Percentiles rank a stretch among this genome's conserved stretches.
Evolutionary conservation across 2,329 filamentous ascomycete genomes (phyloP).

Genomic region (Cytospora paraplurivora): DNA sequence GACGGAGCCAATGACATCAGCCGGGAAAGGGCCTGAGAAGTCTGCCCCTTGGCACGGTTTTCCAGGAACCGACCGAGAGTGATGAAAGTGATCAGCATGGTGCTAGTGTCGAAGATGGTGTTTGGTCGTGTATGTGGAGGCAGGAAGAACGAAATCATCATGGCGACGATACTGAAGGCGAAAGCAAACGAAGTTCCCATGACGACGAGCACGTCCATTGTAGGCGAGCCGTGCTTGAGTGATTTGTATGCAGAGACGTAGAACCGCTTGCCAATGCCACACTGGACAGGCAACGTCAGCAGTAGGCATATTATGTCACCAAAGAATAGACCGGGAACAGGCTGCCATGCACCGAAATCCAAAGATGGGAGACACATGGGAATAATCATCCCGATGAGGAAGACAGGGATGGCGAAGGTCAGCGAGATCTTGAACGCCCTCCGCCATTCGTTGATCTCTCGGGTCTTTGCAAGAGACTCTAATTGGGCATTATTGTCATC

Average conservation of each 20-base stretch:
- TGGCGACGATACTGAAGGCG: constrained; percentile 88
- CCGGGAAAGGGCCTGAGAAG: constrained; percentile 86
- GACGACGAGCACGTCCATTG: constrained; percentile 96
- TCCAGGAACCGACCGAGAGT: constrained; percentile 88
- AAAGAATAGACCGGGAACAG: constrained; percentile 78
- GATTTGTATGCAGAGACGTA: constrained; percentile 94
- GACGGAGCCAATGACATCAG: constrained; percentile 96
- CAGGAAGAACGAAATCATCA: constrained; percentile 78
- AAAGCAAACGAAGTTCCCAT: constrained; percentile 94
- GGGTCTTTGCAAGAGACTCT: constrained; percentile 92
- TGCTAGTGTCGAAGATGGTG: constrained; percentile 96
- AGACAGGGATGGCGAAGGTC: constrained; percentile 84
- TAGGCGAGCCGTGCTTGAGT: constrained; percentile 84
- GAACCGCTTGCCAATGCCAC: constrained; percentile 92
- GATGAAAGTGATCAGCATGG: constrained; percentile 97
- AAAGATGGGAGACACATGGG: constrained; percentile 79
- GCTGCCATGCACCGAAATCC: constrained; percentile 71
- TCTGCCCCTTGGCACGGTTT: constrained; percentile 94
- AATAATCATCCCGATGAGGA: constrained; percentile 89
- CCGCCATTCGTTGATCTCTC: constrained; percentile 93
- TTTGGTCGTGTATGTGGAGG: constrained; percentile 77
- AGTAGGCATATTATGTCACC: constrained; percentile 82
- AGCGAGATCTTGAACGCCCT: constrained; percentile 76
- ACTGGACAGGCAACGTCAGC: constrained; percentile 91
- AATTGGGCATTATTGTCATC: constrained; percentile 97